phyloP scores from a whole-genome alignment of 441 rosid genomes.

The Daphne laureola region DNA sequence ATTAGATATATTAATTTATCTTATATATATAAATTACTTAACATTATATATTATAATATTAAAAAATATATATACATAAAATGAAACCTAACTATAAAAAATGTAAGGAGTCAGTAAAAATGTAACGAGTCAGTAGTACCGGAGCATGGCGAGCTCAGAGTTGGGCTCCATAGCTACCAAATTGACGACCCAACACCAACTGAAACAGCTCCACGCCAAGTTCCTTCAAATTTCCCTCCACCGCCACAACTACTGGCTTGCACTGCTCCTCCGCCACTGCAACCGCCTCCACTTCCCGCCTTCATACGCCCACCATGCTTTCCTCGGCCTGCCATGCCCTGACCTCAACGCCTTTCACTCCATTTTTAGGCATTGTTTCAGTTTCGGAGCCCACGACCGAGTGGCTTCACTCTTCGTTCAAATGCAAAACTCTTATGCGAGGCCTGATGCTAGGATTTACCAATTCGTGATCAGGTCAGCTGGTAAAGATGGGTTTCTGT shows the following conservation, averaged over 20 bases:
- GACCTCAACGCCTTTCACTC: slow-evolving; percentile 17
- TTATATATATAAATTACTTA: no score
- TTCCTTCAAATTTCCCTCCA: slow-evolving; percentile 26
- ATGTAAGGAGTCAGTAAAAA: no score
- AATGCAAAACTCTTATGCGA: slow-evolving; percentile 12
- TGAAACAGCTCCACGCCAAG: slow-evolving; percentile 27
- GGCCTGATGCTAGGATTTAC: slow-evolving; percentile 22
- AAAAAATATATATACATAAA: no score
- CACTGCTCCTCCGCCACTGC: slow-evolving; percentile 21
- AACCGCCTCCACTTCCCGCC: slow-evolving; percentile 25
- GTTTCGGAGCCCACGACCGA: slow-evolving; percentile 17
- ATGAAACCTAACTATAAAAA: no score
- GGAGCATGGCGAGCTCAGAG: slow-evolving; percentile 2
- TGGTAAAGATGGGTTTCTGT: slow-evolving; percentile 20
- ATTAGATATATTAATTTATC: no score
- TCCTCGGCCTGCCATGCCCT: slow-evolving; percentile 14
- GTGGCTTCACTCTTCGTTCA: slow-evolving; percentile 18
- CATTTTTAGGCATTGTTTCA: slow-evolving; percentile 23
- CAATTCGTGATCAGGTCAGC: slow-evolving; percentile 29
- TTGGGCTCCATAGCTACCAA: slow-evolving; percentile 15
- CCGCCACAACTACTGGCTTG: slow-evolving; percentile 21
- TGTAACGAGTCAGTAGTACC: no score
- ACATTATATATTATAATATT: no score
- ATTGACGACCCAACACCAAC: slow-evolving; percentile 11
- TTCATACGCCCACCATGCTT: slow-evolving; percentile 17